Conservation (phyloP, 345 rosid genomes). For the Dimocarpus longan region DNA sequence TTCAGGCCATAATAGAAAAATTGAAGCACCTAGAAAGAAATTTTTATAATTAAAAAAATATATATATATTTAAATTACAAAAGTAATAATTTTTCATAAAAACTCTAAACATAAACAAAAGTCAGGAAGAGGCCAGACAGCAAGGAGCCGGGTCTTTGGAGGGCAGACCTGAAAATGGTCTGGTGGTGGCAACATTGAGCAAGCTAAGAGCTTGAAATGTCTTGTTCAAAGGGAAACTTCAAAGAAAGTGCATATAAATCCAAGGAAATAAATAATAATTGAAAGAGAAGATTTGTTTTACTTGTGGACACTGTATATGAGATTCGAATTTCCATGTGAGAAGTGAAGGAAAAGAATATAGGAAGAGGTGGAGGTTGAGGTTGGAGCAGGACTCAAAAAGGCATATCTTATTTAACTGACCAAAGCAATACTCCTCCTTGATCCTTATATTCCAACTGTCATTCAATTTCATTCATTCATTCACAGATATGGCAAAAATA, state of each 20-base stretch:
- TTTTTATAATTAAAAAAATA: too few relatives aligned
- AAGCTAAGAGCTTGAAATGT: background rate
- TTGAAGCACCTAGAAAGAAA: too few relatives aligned
- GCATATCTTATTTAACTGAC: background rate
- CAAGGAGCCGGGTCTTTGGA: too few relatives aligned
- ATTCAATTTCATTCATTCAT: background rate
- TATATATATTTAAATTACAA: too few relatives aligned
- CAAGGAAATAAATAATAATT: background rate
- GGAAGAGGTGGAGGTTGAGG: too few relatives aligned
- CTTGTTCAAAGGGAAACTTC: background rate
- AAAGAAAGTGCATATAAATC: background rate
- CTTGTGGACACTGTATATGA: background rate
- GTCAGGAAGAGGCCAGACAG: too few relatives aligned
- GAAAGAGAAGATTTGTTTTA: background rate
- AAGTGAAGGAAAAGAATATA: background rate
- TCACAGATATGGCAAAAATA: constrained; percentile 32
- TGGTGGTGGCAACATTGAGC: too few relatives aligned
- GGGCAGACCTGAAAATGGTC: too few relatives aligned
- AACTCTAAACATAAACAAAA: too few relatives aligned
- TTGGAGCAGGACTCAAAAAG: background rate
- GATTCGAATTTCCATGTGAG: background rate
- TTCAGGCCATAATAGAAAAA: too few relatives aligned
- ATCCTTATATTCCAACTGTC: background rate
- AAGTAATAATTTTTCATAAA: too few relatives aligned
- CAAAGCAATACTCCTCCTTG: constrained; percentile 5